Evolutionary conservation across 345 rosid genomes (phyloP), one percentile per base, ranked within the genome.

Genomic region (Eucalyptus regnans): DNA sequence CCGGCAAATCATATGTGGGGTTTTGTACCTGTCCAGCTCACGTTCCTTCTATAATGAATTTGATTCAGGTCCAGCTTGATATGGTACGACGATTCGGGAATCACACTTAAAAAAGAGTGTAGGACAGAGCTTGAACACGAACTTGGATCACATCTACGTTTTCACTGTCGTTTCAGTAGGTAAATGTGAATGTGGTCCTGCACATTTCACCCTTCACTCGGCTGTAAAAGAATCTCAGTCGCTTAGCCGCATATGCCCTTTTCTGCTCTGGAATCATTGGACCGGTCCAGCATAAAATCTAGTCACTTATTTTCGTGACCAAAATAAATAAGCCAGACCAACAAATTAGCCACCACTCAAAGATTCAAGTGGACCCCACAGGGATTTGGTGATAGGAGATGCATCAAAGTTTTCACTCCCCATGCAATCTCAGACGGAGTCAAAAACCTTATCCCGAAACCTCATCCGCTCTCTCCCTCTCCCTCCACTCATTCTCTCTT

Each of bases 381-480:
- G n/a, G 50, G 84, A 89, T 56, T 81, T n/a, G 31, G 86, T 7
- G 90, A 52, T 86, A 9, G 88, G 64, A 12, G 12, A 64, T 12
- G 86, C 29, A 86, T 41, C 23, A 15, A 4, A 37, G n/a, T n/a
- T 23, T 23, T 16, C 88, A 9, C n/a, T 37, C 33, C 64, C 79
- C 83, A 86, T 86, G 58, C n/a, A 68, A 49, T 33, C 86, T 68
- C 84, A 25, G 11, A 86, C 50, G 50, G 87, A 4, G 76, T 46
- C 81, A 71, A 91, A 94, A 94, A 92, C 94, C 96, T 95, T 95
- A 96, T 96, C 97, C 79, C 89, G 43, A 93, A 96, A 94, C 96
- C 96, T 93, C 90, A 97, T 96, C 98, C 93, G 31, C 87, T 87
- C 86, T 89, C 91, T 86, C 89, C 84, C 86, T 89, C 88, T 91